A percentile compares a stretch with the other conserved stretches of the same genome.
Evolutionary conservation across 768 basidiomycete species (phyloP).

Genomic region (Ephemerocybe angulata): DNA sequence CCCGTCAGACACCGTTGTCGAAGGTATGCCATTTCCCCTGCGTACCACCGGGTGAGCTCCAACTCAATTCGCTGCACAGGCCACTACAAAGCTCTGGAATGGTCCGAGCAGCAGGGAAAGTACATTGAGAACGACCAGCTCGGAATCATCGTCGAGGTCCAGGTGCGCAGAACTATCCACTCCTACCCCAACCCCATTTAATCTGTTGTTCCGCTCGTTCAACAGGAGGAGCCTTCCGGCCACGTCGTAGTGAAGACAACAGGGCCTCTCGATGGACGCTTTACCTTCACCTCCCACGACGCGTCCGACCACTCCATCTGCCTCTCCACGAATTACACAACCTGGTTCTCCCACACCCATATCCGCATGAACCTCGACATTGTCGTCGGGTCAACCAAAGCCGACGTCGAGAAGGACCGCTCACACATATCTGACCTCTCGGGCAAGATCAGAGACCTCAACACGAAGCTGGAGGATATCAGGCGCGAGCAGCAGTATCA

Average conservation of each 20-base stretch:
- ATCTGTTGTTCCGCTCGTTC: constrained; percentile 1
- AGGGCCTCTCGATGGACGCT: constrained; percentile 87
- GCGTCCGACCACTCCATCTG: constrained; percentile 97
- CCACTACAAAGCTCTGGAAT: constrained; percentile 90
- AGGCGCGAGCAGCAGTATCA: constrained; percentile 97
- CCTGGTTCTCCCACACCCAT: constrained; percentile 84
- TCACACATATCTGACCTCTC: constrained; percentile 81
- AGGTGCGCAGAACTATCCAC: constrained; percentile 47
- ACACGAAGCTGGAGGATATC: constrained; percentile 89
- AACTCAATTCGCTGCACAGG: constrained; percentile 44
- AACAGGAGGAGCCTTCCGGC: constrained; percentile 80
- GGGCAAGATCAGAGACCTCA: constrained; percentile 84
- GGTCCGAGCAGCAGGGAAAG: constrained; percentile 66
- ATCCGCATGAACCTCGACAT: constrained; percentile 95
- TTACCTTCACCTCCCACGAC: constrained; percentile 97
- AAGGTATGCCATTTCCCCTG: constrained; percentile 54
- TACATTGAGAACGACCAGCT: constrained; percentile 74
- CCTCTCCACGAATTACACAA: constrained; percentile 86
- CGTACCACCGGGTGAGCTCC: background rate
- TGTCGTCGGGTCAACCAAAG: constrained; percentile 81
- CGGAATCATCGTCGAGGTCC: constrained; percentile 88
- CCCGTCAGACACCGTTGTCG: constrained; percentile 91
- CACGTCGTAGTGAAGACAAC: constrained; percentile 83
- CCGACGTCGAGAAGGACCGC: constrained; percentile 85
- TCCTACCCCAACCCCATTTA: background rate